Evolutionary conservation across 2,329 filamentous ascomycete species (phyloP).

Genomic region (Didymella exigua): DNA sequence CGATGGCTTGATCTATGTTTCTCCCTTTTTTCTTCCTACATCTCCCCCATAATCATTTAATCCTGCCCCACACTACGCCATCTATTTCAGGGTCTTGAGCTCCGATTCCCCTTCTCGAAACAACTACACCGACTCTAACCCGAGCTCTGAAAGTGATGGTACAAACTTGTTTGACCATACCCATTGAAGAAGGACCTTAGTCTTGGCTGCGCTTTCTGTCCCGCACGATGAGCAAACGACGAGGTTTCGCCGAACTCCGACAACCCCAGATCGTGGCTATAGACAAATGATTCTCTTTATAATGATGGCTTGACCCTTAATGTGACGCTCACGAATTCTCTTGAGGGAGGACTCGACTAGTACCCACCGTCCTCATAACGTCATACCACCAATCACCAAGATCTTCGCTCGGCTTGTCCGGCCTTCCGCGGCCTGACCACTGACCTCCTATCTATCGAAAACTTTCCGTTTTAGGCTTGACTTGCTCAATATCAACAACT

Average conservation of each 20-base stretch:
- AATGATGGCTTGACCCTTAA: background rate
- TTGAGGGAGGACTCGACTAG: conserved; percentile 10
- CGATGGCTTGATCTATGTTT: background rate
- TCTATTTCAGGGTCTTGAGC: background rate
- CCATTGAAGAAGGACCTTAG: conserved; percentile 38
- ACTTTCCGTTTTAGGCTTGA: conserved; percentile 8
- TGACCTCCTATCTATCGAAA: conserved; percentile 14
- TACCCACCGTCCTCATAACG: conserved; percentile 14
- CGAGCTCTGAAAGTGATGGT: conserved; percentile 15
- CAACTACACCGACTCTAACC: conserved; percentile 1
- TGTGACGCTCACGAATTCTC: conserved; percentile 8
- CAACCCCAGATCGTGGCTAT: conserved; percentile 23
- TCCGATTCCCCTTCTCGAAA: conserved; percentile 2
- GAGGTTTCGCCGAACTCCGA: conserved; percentile 43
- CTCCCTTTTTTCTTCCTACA: background rate
- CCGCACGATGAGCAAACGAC: conserved; percentile 37
- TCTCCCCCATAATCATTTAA: too few relatives aligned
- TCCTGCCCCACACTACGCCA: conserved; percentile 1
- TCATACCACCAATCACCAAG: conserved; percentile 15
- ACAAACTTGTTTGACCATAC: conserved; percentile 27
- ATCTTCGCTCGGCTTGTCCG: conserved; percentile 7
- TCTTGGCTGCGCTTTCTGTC: conserved; percentile 28
- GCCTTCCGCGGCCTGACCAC: conserved; percentile 6
- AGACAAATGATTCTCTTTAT: conserved; percentile 19
- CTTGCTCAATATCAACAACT: conserved; percentile 15